These are phyloP conservation scores for Pythium vanterpoolii DNA, from an alignment of 352 stramenopile genomes.

Conservation along the genomic window DNA sequence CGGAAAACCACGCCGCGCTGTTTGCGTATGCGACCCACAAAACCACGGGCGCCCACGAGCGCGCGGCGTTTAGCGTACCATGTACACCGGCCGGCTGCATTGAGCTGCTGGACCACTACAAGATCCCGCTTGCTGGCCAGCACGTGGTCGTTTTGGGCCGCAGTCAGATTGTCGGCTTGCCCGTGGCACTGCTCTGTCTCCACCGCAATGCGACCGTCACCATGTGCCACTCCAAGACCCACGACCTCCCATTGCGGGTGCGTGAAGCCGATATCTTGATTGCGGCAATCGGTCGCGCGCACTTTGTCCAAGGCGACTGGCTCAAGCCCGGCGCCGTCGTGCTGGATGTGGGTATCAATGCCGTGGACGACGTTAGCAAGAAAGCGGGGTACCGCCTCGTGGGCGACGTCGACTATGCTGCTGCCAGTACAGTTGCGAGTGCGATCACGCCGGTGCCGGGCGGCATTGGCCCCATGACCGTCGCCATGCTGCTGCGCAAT, in stretches of 20 bases:
- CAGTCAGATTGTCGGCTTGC: conserved; percentile 97
- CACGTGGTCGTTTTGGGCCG: conserved; percentile 96
- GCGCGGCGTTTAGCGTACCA: conserved; percentile 88
- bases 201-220: conserved; percentile 97
- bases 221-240: conserved; percentile 95
- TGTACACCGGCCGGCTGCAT: conserved; percentile 97
- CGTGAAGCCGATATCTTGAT: conserved; percentile 96
- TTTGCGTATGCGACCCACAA: conserved; percentile 63
- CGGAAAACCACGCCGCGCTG: conserved; percentile 94
- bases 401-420: conserved; percentile 96
- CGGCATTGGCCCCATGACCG: conserved; percentile 98
- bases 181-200: conserved; percentile 94
- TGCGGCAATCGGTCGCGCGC: conserved; percentile 91
- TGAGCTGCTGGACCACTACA: conserved; percentile 91
- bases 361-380: conserved; percentile 83
- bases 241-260: conserved; percentile 76
- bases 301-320: conserved; percentile 94
- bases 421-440: conserved; percentile 74
- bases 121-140: conserved; percentile 92
- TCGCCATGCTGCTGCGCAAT: conserved; percentile 92
- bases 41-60: conserved; percentile 27
- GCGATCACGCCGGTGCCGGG: conserved; percentile 97
- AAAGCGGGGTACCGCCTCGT: conserved; percentile 92
- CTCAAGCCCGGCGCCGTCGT: conserved; percentile 97
- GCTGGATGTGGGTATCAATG: conserved; percentile 99